phyloP scores from a whole-genome alignment of 2,329 filamentous ascomycete species.

The Ophiostoma himal-ulmi region DNA sequence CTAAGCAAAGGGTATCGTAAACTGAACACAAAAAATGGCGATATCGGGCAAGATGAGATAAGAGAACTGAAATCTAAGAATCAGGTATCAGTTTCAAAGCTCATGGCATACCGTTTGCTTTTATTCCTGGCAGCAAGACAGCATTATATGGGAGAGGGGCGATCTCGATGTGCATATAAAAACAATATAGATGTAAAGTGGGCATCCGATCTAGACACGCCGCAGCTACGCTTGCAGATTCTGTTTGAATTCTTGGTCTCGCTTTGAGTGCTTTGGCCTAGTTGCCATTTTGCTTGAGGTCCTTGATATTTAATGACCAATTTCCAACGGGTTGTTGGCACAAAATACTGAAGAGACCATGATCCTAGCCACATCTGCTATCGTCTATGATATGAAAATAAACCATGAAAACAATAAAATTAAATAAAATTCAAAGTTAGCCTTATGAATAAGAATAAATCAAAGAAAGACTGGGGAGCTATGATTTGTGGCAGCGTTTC shows the following conservation, averaged over 20 bases:
- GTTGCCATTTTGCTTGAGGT: neutral
- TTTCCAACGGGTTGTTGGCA: too few species aligned
- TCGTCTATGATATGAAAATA: neutral
- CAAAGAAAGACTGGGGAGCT: neutral
- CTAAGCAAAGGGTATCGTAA: neutral
- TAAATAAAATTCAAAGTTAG: neutral
- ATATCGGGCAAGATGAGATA: neutral
- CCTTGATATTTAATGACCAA: too few species aligned
- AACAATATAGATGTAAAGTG: neutral
- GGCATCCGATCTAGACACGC: slow-evolving; percentile 2
- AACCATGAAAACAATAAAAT: neutral
- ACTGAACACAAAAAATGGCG: neutral
- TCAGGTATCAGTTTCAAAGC: neutral
- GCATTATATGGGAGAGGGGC: neutral
- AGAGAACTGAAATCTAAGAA: neutral
- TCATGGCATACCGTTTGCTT: neutral
- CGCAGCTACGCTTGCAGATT: neutral
- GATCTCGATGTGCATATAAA: slow-evolving; percentile 9
- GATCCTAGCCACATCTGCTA: neutral
- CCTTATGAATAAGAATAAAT: neutral
- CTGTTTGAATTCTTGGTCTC: neutral
- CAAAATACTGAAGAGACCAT: neutral
- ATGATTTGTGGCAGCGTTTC: neutral
- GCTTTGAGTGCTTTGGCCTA: neutral
- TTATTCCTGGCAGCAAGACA: neutral